These are phyloP conservation scores for Alternaria sp. DNA, from an alignment of 2,329 filamentous ascomycete species.

Conservation along the genomic window DNA sequence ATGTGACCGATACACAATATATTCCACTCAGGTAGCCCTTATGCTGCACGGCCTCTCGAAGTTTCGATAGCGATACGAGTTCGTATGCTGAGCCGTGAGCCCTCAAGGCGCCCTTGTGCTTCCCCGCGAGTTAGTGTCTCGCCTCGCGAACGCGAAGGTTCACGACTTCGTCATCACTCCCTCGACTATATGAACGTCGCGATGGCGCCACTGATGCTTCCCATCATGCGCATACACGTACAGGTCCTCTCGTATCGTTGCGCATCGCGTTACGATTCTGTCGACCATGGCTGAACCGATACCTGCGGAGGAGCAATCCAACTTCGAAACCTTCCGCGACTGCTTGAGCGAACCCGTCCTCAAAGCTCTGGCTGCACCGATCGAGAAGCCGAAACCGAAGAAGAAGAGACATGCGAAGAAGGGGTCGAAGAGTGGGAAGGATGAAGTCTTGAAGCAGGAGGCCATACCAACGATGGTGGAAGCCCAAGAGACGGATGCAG, in stretches of 20 bases:
- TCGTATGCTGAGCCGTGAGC: constrained; percentile 8
- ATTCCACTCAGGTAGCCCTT: not conserved
- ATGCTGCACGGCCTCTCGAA: not conserved
- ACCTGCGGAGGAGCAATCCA: constrained; percentile 52
- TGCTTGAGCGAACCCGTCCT: constrained; percentile 74
- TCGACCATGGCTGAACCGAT: constrained; percentile 40
- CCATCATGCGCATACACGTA: constrained; percentile 1
- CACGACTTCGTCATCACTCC: constrained; percentile 28
- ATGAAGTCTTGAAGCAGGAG: constrained; percentile 8
- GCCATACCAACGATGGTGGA: constrained; percentile 7
- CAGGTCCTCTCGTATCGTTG: not conserved
- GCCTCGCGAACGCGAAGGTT: constrained; percentile 23
- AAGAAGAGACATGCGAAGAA: constrained; percentile 48
- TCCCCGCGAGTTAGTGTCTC: constrained; percentile 19
- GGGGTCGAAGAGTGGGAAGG: constrained; percentile 39
- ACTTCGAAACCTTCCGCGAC: constrained; percentile 75
- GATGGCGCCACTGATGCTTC: constrained; percentile 12
- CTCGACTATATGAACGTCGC: constrained; percentile 19
- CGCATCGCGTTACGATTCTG: not conserved
- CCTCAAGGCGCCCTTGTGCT: constrained; percentile 19
- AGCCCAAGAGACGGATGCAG: constrained; percentile 53
- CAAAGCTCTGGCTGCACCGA: constrained; percentile 59
- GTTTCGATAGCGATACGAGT: constrained; percentile 9
- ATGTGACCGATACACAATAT: not conserved
- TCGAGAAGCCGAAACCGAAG: constrained; percentile 53